Evolutionary conservation across 805 yeast genomes (phyloP).

Genomic region (Schizosaccharomyces japonicus): DNA sequence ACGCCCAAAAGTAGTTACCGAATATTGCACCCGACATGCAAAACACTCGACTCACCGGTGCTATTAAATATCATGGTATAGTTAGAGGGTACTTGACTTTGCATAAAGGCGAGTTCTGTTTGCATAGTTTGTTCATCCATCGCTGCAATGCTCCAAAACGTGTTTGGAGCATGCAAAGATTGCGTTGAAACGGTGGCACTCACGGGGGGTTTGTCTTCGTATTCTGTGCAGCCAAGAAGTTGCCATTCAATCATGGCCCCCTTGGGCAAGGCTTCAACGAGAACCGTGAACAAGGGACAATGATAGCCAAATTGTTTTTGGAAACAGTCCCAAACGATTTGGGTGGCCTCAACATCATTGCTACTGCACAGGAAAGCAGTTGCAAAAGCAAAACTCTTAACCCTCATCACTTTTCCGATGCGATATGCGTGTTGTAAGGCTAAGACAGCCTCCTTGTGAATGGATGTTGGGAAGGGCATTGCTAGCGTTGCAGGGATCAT

Average conservation of each 20-base stretch:
- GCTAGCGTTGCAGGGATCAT: constrained; percentile 50
- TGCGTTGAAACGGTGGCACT: not conserved
- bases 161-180: not conserved
- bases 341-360: constrained; percentile 9
- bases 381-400: constrained; percentile 19
- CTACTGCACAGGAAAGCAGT: constrained; percentile 34
- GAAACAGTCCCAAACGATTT: constrained; percentile 16
- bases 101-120: not conserved
- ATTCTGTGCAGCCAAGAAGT: not conserved
- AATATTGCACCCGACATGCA: too few relatives aligned
- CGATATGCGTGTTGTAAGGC: constrained; percentile 54
- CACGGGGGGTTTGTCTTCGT: not conserved
- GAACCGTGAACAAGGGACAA: constrained; percentile 25
- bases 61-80: not conserved
- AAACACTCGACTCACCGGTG: too few relatives aligned
- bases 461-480: too few relatives aligned
- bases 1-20: too few relatives aligned
- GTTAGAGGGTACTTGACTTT: not conserved
- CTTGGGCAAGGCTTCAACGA: constrained; percentile 36
- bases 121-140: not conserved
- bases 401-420: constrained; percentile 32
- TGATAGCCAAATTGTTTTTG: constrained; percentile 5
- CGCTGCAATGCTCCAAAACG: not conserved
- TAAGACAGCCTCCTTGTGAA: constrained; percentile 23
- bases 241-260: constrained; percentile 47